Conservation (phyloP, 192 early-diverging fungal species). For the Mortierella claussenii region DNA sequence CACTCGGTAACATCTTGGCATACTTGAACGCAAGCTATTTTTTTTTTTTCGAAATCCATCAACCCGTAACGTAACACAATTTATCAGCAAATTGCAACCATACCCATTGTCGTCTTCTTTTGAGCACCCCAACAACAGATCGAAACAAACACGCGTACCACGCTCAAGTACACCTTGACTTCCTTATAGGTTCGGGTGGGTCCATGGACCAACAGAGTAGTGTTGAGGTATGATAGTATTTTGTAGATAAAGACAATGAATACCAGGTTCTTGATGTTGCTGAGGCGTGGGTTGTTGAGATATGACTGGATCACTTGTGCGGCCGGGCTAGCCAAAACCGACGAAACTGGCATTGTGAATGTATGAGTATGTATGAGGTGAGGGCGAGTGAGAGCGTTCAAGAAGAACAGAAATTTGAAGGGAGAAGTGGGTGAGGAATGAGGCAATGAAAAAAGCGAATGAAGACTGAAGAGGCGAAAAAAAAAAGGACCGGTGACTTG, state of each 20-base stretch:
- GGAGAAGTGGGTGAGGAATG: neutral
- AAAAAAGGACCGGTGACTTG: too few relatives aligned
- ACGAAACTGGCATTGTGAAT: conserved; percentile 40
- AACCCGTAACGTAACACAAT: neutral
- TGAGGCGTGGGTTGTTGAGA: conserved; percentile 58
- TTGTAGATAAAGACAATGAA: conserved; percentile 69
- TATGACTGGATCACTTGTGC: conserved; percentile 33
- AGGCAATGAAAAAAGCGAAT: too few relatives aligned
- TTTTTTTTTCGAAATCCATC: too few relatives aligned
- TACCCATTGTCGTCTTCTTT: too few relatives aligned
- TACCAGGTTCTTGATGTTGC: conserved; percentile 66
- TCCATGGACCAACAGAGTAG: conserved; percentile 66
- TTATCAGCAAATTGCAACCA: neutral
- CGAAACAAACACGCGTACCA: conserved; percentile 48
- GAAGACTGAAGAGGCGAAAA: too few relatives aligned
- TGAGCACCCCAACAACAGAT: too few relatives aligned
- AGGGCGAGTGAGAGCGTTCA: neutral
- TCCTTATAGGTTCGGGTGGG: conserved; percentile 60
- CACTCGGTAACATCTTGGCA: conserved; percentile 57
- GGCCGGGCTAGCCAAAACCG: conserved; percentile 31
- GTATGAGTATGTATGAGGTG: neutral
- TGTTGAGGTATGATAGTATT: conserved; percentile 55
- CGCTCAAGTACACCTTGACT: conserved; percentile 51
- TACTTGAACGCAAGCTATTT: conserved; percentile 63
- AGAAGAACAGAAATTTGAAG: neutral